A percentile compares a stretch with the other conserved stretches of the same genome.
Conservation (phyloP, 331 rosid species). For the Acacia pycnantha region DNA sequence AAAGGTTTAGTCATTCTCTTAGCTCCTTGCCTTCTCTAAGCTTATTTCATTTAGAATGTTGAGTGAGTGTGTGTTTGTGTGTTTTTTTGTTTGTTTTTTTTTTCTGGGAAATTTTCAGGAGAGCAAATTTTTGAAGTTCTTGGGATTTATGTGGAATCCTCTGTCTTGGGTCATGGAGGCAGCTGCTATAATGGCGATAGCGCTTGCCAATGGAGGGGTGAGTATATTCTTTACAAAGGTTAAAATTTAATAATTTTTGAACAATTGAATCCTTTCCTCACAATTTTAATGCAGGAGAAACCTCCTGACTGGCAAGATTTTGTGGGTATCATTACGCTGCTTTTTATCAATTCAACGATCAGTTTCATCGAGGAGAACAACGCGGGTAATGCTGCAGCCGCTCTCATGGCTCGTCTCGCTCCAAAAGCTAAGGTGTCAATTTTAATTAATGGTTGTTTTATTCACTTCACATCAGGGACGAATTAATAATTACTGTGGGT, state of each 20-base stretch:
- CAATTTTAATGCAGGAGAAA: conserved; percentile 56
- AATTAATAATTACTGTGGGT: background rate
- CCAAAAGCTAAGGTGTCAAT: conserved; percentile 93
- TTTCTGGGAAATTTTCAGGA: conserved; percentile 62
- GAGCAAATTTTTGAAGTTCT: conserved; percentile 82
- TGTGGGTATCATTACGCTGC: conserved; percentile 92
- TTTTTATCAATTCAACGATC: conserved; percentile 85
- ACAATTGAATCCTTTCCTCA: background rate
- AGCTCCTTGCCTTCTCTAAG: background rate
- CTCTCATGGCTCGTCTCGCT: conserved; percentile 98
- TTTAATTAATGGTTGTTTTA: background rate
- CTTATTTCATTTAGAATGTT: background rate
- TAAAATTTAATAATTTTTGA: background rate
- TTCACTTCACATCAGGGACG: background rate
- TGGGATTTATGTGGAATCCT: conserved; percentile 99
- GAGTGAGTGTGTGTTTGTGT: background rate
- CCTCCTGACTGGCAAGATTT: conserved; percentile 91
- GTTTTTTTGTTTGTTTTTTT: background rate
- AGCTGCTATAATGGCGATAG: conserved; percentile 99
- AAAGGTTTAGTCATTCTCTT: conserved; percentile 34
- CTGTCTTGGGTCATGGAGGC: conserved; percentile 99
- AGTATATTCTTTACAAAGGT: conserved; percentile 18
- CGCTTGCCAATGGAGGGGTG: conserved; percentile 99
- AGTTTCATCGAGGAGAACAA: conserved; percentile 98
- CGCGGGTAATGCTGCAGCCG: conserved; percentile 97